Evolutionary conservation across 495 filamentous ascomycete genomes (phyloP), one percentile per base, ranked within the genome.

Genomic region (Hyaloscypha bicolor): DNA sequence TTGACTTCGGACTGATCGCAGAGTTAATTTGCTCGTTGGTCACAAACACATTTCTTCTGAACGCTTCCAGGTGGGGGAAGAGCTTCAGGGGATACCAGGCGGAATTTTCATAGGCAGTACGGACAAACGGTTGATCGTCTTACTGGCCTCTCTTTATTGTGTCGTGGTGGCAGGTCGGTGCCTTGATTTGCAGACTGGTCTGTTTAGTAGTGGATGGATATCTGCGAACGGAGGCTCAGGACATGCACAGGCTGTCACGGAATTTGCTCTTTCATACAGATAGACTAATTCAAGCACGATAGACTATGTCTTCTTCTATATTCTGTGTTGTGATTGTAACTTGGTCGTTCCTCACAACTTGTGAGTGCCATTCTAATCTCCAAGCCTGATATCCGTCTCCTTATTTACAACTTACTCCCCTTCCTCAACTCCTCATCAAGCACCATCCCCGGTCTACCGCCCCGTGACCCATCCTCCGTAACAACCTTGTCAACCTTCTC

Each of bases 391-490:
- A 25, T 25, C 25, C 35, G 12, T 37, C 12, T 12, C 42, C 9
- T 16, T 1, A 48, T 48, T 48, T 19, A 48, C 42, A 48, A 48
- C 42, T 19, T 48, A 48, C 11, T 19, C 16, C 62, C 61, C 73
- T 77, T 84, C 9, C 51, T 73, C 71, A 86, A 62, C 69, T 85
- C 84, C 1, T 83, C 80, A n/a, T 76, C 77, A 65, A 91, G 74
- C 25, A 82, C 73, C 64, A 89, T 75, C 3, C 86, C 85, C 55
- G 79, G 80, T 31, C 69, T 68, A 3, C 90, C 89, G 0, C 86
- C 86, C 64, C 89, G 75, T 73, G 83, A 89, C 45, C 88, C 89
- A 78, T 96, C 93, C 68, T 87, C 81, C 4, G 85, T 89, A 60
- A 81, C 74, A 42, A 80, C 73, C 11, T 67, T 37, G 35, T 72